Conservation (phyloP, 805 yeast genomes). For the Saturnispora serradocipensis region DNA sequence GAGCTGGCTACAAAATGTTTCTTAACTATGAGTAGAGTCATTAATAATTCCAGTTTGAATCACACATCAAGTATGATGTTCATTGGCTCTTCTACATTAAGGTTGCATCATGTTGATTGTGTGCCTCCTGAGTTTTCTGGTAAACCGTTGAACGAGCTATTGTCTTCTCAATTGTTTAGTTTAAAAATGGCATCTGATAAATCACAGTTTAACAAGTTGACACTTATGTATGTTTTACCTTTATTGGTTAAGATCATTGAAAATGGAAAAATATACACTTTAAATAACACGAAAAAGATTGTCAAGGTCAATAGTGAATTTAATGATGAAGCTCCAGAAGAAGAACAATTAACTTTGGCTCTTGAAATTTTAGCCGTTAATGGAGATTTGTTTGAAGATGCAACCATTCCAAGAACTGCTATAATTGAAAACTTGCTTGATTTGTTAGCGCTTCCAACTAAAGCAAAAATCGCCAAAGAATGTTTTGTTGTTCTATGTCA, state of each 20-base stretch:
- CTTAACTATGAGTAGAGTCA: slow-evolving; percentile 42
- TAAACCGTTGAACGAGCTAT: slow-evolving; percentile 44
- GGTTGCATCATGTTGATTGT: slow-evolving; percentile 40
- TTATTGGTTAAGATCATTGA: slow-evolving; percentile 58
- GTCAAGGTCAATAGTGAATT: slow-evolving; percentile 51
- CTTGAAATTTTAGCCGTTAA: slow-evolving; percentile 66
- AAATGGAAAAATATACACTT: slow-evolving; percentile 50
- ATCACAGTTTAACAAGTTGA: slow-evolving; percentile 54
- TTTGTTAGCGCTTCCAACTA: slow-evolving; percentile 63
- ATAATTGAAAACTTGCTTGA: slow-evolving; percentile 55
- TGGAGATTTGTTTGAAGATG: slow-evolving; percentile 57
- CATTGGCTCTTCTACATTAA: slow-evolving; percentile 63
- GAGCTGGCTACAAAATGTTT: slow-evolving; percentile 39
- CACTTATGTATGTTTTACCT: slow-evolving; percentile 70
- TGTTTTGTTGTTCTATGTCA: slow-evolving; percentile 72
- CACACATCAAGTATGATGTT: slow-evolving; percentile 36
- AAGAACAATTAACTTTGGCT: slow-evolving; percentile 72
- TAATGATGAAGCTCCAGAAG: slow-evolving; percentile 77
- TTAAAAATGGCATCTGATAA: slow-evolving; percentile 69
- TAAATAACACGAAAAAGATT: slow-evolving; percentile 42
- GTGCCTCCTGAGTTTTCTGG: slow-evolving; percentile 38
- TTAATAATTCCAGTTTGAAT: slow-evolving; percentile 36
- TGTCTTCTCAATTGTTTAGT: slow-evolving; percentile 64
- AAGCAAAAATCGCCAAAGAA: slow-evolving; percentile 75
- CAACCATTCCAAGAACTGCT: slow-evolving; percentile 57